phyloP scores from a whole-genome alignment of 2,329 filamentous ascomycete species.

The Colletotrichum incanum region DNA sequence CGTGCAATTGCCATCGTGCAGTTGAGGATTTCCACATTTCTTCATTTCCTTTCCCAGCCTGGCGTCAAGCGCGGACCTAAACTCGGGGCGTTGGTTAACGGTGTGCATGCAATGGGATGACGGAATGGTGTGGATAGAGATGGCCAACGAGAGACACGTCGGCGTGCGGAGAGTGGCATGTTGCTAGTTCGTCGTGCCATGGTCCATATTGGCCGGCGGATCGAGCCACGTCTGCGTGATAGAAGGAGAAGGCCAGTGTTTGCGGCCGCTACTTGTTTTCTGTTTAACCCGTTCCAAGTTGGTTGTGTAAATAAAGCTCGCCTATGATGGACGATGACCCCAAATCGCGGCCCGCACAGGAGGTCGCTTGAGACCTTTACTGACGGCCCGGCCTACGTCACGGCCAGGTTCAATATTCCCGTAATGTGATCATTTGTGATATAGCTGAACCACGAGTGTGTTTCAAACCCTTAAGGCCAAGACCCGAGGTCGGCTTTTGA shows the following conservation, averaged over 20 bases:
- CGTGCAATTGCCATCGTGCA: background rate
- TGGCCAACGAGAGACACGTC: background rate
- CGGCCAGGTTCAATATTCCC: background rate
- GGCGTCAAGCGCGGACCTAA: conserved; percentile 1
- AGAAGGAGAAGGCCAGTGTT: background rate
- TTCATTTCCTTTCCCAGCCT: background rate
- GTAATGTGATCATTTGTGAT: background rate
- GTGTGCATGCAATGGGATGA: conserved; percentile 23
- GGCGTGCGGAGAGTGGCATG: conserved; percentile 10
- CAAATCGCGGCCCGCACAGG: background rate
- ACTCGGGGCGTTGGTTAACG: conserved; percentile 18
- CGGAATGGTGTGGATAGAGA: conserved; percentile 8
- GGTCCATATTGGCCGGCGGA: background rate
- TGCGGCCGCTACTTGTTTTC: conserved; percentile 19
- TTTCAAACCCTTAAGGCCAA: background rate
- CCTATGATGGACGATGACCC: background rate
- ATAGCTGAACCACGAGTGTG: no score
- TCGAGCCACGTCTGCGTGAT: background rate
- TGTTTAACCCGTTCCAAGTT: background rate
- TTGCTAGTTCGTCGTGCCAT: conserved; percentile 1
- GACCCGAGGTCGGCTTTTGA: background rate
- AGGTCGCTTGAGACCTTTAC: background rate
- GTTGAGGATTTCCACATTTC: background rate
- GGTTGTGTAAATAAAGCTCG: conserved; percentile 23
- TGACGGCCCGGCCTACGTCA: background rate